A percentile compares a stretch with the other conserved stretches of the same genome.
Evolutionary conservation across 164 flowering plant species (phyloP).

Genomic region (Annona cherimola): DNA sequence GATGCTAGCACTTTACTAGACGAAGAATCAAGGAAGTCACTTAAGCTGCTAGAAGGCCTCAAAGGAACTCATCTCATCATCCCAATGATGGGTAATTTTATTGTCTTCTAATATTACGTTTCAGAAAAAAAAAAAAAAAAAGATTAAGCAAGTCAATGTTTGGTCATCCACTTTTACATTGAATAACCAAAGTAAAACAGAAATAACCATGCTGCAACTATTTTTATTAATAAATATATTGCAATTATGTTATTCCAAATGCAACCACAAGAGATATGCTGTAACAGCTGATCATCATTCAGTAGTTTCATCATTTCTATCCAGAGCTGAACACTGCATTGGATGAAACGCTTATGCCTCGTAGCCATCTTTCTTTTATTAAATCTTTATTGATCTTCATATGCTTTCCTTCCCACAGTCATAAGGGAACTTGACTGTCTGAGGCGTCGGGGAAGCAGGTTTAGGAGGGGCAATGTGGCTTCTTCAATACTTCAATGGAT

Average conservation of each 20-base stretch:
- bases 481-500: slow-evolving; percentile 69
- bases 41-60: slow-evolving; percentile 81
- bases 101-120: not conserved
- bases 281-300: not conserved
- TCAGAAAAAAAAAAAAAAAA: not conserved
- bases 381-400: not conserved
- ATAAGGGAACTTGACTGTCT: slow-evolving; percentile 68
- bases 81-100: slow-evolving; percentile 69
- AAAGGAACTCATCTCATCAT: slow-evolving; percentile 69
- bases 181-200: not conserved
- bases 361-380: not conserved
- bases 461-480: slow-evolving; percentile 47
- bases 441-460: slow-evolving; percentile 46
- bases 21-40: slow-evolving; percentile 63
- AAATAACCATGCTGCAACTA: not conserved
- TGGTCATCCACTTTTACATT: not conserved
- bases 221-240: too few relatives aligned
- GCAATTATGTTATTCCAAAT: not conserved
- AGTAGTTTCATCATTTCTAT: not conserved
- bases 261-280: not conserved
- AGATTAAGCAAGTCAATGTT: not conserved
- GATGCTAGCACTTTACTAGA: slow-evolving; percentile 58
- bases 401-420: slow-evolving; percentile 32
- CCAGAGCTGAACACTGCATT: not conserved
- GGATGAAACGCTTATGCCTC: not conserved